These are phyloP conservation scores for Graphium sp. DNA, from an alignment of 2,329 filamentous ascomycete species.

Conservation along the genomic window DNA sequence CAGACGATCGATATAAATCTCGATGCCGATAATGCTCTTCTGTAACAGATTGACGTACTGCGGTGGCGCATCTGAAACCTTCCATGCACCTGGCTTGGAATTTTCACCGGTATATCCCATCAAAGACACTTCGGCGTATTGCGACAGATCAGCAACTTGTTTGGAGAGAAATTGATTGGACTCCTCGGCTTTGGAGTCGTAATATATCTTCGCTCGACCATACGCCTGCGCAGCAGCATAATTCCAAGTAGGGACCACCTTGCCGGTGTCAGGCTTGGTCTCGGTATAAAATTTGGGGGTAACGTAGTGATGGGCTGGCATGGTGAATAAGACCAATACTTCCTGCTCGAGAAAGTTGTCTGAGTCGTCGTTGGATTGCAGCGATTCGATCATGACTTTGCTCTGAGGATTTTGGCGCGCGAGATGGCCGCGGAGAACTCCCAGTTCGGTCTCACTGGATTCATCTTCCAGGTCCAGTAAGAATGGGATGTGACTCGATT, in stretches of 20 bases:
- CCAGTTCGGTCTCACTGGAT: slow-evolving; percentile 19
- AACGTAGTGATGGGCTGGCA: slow-evolving; percentile 41
- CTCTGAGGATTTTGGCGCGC: slow-evolving; percentile 46
- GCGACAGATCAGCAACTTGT: slow-evolving; percentile 35
- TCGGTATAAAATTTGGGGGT: slow-evolving; percentile 52
- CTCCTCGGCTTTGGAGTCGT: slow-evolving; percentile 25
- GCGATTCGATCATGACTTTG: slow-evolving; percentile 43
- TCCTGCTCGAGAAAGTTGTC: slow-evolving; percentile 26
- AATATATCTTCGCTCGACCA: slow-evolving; percentile 35
- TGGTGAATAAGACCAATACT: slow-evolving; percentile 45
- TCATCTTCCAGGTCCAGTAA: slow-evolving; percentile 32
- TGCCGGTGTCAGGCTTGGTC: slow-evolving; percentile 46
- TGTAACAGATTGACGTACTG: slow-evolving; percentile 37
- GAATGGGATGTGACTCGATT: slow-evolving; percentile 44
- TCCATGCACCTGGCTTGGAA: slow-evolving; percentile 28
- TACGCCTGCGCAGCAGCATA: slow-evolving; percentile 50
- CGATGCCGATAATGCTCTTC: slow-evolving; percentile 43
- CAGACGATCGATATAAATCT: slow-evolving; percentile 35
- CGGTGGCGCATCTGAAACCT: slow-evolving; percentile 37
- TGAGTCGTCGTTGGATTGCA: slow-evolving; percentile 4
- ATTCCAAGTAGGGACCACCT: slow-evolving; percentile 58
- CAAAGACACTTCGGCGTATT: slow-evolving; percentile 29
- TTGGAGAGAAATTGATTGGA: slow-evolving; percentile 27
- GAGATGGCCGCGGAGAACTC: slow-evolving; percentile 40
- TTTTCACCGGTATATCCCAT: slow-evolving; percentile 34